phyloP scores from a whole-genome alignment of 345 rosid genomes.

The Hibiscus tridactylites region DNA sequence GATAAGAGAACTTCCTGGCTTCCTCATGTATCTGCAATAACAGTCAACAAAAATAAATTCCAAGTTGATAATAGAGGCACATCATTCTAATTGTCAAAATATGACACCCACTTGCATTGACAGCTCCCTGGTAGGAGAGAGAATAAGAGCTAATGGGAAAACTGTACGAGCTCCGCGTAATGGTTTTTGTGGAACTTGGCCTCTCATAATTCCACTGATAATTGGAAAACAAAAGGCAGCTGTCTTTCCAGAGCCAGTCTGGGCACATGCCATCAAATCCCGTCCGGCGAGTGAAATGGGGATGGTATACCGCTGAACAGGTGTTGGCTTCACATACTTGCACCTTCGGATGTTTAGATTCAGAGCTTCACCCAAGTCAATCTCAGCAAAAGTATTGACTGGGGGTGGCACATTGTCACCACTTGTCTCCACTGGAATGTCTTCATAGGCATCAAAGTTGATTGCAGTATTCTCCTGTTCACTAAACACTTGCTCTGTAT shows the following conservation, averaged over 20 bases:
- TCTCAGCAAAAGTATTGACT: slow-evolving; percentile 80
- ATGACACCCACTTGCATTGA: slow-evolving; percentile 66
- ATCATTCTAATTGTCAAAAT: not conserved
- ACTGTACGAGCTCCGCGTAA: slow-evolving; percentile 71
- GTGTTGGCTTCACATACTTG: slow-evolving; percentile 94
- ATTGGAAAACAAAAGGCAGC: slow-evolving; percentile 97
- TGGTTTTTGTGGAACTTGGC: slow-evolving; percentile 56
- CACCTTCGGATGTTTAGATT: slow-evolving; percentile 79
- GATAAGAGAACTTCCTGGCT: slow-evolving; percentile 86
- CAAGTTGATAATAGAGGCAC: not conserved
- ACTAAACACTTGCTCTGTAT: slow-evolving; percentile 30
- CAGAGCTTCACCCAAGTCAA: slow-evolving; percentile 81
- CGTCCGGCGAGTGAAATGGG: slow-evolving; percentile 78
- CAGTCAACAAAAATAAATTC: not conserved
- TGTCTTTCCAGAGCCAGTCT: slow-evolving; percentile 96
- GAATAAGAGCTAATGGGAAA: slow-evolving; percentile 87
- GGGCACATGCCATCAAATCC: slow-evolving; percentile 99
- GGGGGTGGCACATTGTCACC: slow-evolving; percentile 89
- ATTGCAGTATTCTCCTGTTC: slow-evolving; percentile 75
- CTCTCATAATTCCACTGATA: slow-evolving; percentile 81
- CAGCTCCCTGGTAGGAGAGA: slow-evolving; percentile 91
- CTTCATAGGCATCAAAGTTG: slow-evolving; percentile 92
- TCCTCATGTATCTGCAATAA: slow-evolving; percentile 85
- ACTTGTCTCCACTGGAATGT: slow-evolving; percentile 90
- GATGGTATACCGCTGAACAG: slow-evolving; percentile 84